These are phyloP conservation scores for Fusarium oligoseptatum DNA, from an alignment of 2,329 filamentous ascomycete species.

Conservation along the genomic window DNA sequence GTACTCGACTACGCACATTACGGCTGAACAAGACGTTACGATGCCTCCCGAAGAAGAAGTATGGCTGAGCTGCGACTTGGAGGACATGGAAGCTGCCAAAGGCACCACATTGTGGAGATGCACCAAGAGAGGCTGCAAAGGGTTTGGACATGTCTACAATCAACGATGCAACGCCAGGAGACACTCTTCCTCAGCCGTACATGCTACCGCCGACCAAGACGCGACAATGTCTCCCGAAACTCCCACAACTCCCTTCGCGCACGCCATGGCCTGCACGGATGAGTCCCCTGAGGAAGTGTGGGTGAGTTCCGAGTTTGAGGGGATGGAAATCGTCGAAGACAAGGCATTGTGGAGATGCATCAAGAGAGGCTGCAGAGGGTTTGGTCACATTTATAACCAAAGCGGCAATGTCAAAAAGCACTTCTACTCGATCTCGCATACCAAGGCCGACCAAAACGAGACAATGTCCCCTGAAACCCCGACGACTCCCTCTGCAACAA, in stretches of 20 bases:
- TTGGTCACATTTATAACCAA: not conserved
- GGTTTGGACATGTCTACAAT: not conserved
- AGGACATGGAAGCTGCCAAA: conserved; percentile 20
- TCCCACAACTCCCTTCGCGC: not conserved
- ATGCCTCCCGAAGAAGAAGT: not conserved
- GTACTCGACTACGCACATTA: too few species aligned
- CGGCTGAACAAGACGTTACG: too few species aligned
- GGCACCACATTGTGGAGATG: not conserved
- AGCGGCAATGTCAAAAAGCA: conserved; percentile 6
- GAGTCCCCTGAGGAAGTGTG: conserved; percentile 6
- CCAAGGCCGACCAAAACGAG: not conserved
- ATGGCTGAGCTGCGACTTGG: conserved; percentile 15
- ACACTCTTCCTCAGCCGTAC: not conserved
- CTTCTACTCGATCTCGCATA: conserved; percentile 8
- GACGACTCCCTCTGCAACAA: not conserved
- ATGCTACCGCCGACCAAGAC: not conserved
- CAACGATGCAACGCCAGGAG: not conserved
- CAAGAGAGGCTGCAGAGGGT: conserved; percentile 26
- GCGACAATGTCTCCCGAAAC: not conserved
- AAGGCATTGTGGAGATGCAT: conserved; percentile 16
- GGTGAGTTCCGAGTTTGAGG: conserved; percentile 13
- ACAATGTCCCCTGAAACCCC: not conserved
- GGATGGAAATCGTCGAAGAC: conserved; percentile 17
- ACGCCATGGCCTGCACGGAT: not conserved
- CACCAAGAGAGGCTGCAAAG: not conserved